phyloP scores from a whole-genome alignment of 306 rosid species.

The Canavalia gladiata region DNA sequence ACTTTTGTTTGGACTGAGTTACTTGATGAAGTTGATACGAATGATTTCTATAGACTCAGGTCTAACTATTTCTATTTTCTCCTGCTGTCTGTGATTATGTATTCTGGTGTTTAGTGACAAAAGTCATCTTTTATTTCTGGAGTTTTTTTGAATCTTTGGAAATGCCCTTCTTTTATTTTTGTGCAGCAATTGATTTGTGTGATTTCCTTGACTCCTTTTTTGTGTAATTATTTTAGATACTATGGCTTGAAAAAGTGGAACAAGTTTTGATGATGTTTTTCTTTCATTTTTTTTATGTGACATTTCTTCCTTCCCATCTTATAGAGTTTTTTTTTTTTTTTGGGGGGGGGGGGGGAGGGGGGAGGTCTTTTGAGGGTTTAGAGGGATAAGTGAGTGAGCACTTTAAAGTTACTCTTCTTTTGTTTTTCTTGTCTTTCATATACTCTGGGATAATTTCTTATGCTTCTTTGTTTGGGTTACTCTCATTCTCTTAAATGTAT shows the following conservation, averaged over 20 bases:
- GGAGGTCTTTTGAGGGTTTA: too few species aligned
- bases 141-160: conserved; percentile 31
- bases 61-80: conserved; percentile 16
- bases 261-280: background rate
- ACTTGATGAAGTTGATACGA: conserved; percentile 16
- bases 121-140: background rate
- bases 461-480: conserved; percentile 18
- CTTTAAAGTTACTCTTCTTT: background rate
- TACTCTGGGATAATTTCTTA: conserved; percentile 26
- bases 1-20: conserved; percentile 37
- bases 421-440: background rate
- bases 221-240: conserved; percentile 12
- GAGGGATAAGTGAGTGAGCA: background rate
- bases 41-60: conserved; percentile 14
- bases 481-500: background rate
- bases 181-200: conserved; percentile 7
- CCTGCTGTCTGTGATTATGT: background rate
- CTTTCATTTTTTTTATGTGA: background rate
- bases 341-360: background rate
- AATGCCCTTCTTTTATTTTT: conserved; percentile 17
- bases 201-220: conserved; percentile 11
- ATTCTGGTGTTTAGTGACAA: conserved; percentile 14
- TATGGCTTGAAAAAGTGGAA: conserved; percentile 22
- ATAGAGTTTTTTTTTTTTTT: conserved; percentile 8
- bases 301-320: conserved; percentile 17